Conservation (phyloP, 352 stramenopile genomes). For the Phytophthora cryptogea region DNA sequence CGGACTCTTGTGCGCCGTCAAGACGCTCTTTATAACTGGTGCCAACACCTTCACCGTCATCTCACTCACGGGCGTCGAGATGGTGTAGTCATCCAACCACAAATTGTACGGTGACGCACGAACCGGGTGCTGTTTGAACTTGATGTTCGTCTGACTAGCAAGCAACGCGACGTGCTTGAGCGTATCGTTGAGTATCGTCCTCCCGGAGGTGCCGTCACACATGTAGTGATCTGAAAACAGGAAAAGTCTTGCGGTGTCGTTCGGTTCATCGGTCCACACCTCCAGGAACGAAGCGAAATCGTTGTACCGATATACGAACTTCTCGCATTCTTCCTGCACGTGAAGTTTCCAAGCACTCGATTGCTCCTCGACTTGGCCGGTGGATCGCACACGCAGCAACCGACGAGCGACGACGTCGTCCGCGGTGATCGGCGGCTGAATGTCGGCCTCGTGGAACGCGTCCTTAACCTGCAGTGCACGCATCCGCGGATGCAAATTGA, state of each 20-base stretch:
- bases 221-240: conserved; percentile 56
- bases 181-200: conserved; percentile 44
- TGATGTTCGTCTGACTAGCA: conserved; percentile 8
- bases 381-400: conserved; percentile 24
- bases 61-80: conserved; percentile 19
- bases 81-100: conserved; percentile 24
- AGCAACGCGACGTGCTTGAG: conserved; percentile 16
- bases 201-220: conserved; percentile 42
- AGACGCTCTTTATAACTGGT: conserved; percentile 20
- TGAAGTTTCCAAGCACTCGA: conserved; percentile 22
- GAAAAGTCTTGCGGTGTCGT: conserved; percentile 29
- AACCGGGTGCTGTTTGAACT: conserved; percentile 23
- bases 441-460: conserved; percentile 33
- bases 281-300: conserved; percentile 33
- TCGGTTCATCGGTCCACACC: conserved; percentile 21
- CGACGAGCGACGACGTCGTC: conserved; percentile 24
- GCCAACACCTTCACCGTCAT: conserved; percentile 25
- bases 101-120: conserved; percentile 35
- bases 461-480: conserved; percentile 26
- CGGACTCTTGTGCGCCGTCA: conserved; percentile 25
- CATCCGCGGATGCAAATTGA: conserved; percentile 49
- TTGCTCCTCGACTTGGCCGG: conserved; percentile 16
- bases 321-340: conserved; percentile 26
- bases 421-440: conserved; percentile 31
- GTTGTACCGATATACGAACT: conserved; percentile 27